Base-by-base conservation (phyloP, 179 eudicot genomes). In the Beta macrorhiza region DNA sequence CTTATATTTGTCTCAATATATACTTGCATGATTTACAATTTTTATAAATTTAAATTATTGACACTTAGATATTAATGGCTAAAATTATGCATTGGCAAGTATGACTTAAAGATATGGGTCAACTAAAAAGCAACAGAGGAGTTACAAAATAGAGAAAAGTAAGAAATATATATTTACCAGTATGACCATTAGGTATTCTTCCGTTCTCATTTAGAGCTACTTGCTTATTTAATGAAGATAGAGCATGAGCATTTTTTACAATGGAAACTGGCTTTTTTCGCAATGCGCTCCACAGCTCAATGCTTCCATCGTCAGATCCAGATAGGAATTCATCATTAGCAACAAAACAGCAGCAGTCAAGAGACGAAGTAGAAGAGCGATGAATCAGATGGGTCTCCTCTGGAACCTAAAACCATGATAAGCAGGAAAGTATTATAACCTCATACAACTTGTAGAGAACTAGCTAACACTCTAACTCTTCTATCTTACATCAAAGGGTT, bases 281-380 rank as follows among this genome's bases (percentile, higher is more conserved):
- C 88, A 88, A 19, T 37, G 84, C 77, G 37, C 88, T 90, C 99
- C 99, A 96, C n/a, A 92, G 92, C 87, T 96, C 94, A 85, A 96
- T 89, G 82, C 97, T 91, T 85, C 99, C 99, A 87, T 92, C 98
- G 87, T 96, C 98, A 47, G 97, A 91, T 22, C 99, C 99, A 44
- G 98, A 92, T 63, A 96, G 86, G 82, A 91, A 96, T 80, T 90
- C 94, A 79, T 96, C 98, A 86, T 96, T 91, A 81, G 86, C 87
- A 45, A 91, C 89, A 80, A 91, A 94, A 82, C 97, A 92, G 78
- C 97, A 85, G 87, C 97, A 91, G 69, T 96, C 99, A 19, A 96
- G 87, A 77, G 97, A 87, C 25, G 98, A 87, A 52, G 92, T 94
- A 5, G 98, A 90, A 79, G 99, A 93, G 64, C 97, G 96, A 83